Percentiles rank a stretch among this genome's conserved stretches.
phyloP scores from a whole-genome alignment of 257 asterid genomes.

The Capsicum chinense region DNA sequence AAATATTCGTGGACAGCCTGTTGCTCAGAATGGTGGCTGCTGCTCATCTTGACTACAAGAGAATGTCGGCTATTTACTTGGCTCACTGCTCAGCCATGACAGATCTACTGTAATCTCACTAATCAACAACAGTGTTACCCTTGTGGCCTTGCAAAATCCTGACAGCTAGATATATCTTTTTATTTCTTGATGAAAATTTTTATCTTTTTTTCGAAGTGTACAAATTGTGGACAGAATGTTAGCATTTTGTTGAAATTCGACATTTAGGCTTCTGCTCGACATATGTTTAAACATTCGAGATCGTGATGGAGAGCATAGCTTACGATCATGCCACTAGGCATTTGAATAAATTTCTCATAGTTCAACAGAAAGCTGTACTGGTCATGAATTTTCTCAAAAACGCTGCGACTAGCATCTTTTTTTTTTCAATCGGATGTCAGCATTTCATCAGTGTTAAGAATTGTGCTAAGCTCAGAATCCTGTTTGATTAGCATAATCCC shows the following conservation, averaged over 20 bases:
- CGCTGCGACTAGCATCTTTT: not conserved
- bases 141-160: not conserved
- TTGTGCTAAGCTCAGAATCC: not conserved
- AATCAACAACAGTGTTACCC: not conserved
- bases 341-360: not conserved
- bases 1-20: slow-evolving; percentile 56
- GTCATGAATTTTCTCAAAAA: not conserved
- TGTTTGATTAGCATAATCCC: not conserved
- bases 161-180: slow-evolving; percentile 15
- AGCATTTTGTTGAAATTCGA: slow-evolving; percentile 10
- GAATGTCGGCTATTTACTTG: not conserved
- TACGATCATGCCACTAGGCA: no score
- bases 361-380: not conserved
- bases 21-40: slow-evolving; percentile 53
- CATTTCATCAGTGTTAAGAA: not conserved
- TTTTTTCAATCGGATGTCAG: not conserved
- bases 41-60: slow-evolving; percentile 43
- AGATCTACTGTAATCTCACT: slow-evolving; percentile 26
- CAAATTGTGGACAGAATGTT: not conserved
- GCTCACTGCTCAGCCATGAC: slow-evolving; percentile 19
- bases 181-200: not conserved
- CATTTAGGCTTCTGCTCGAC: not conserved
- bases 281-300: not conserved
- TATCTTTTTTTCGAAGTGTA: not conserved
- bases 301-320: no score